phyloP scores from a whole-genome alignment of 345 rosid species.

The Brassica rapa region DNA sequence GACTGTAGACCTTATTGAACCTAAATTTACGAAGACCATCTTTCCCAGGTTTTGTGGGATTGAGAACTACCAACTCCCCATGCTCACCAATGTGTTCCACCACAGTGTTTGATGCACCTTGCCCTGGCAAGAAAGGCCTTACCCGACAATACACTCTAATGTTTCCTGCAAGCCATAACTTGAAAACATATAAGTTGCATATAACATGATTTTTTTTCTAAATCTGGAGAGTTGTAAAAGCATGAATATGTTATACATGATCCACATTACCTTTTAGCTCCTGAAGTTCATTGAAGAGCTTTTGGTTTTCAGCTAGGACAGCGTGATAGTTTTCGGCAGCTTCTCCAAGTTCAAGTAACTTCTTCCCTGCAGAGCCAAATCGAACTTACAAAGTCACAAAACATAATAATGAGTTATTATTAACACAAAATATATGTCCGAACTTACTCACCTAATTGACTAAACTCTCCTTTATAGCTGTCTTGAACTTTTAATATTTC shows the following conservation, averaged over 20 bases:
- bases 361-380: constrained; percentile 46
- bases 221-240: background rate
- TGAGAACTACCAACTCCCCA: constrained; percentile 69
- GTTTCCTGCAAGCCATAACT: constrained; percentile 58
- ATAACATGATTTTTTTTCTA: background rate
- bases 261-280: constrained; percentile 75
- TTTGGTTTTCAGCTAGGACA: constrained; percentile 79
- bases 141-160: constrained; percentile 86
- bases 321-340: constrained; percentile 70
- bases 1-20: constrained; percentile 83
- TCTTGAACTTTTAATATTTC: constrained; percentile 53
- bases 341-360: constrained; percentile 52
- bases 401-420: background rate
- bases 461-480: constrained; percentile 52
- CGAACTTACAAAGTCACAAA: constrained; percentile 14
- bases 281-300: constrained; percentile 85
- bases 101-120: constrained; percentile 49
- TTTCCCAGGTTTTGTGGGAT: constrained; percentile 83
- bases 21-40: constrained; percentile 65
- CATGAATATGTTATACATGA: background rate
- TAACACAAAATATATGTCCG: background rate
- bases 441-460: constrained; percentile 52
- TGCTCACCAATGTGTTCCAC: constrained; percentile 69
- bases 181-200: constrained; percentile 9
- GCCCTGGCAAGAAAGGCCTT: constrained; percentile 76